Evolutionary conservation across 208 protist genomes (phyloP).

Genomic region (Naegleria fowleri): DNA sequence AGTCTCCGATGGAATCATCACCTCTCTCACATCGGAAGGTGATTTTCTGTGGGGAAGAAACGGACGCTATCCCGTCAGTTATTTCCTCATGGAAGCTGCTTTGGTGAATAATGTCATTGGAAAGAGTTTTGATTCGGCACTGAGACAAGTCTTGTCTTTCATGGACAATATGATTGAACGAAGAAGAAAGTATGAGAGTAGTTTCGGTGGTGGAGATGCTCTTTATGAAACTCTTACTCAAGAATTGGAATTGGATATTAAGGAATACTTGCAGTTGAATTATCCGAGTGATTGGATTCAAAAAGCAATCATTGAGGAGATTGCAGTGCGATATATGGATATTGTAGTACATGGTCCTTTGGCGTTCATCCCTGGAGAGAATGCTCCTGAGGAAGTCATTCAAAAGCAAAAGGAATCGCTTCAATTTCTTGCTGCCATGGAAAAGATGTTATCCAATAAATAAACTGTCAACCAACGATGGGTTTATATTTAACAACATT

Average conservation of each 20-base stretch:
- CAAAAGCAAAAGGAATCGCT: neutral
- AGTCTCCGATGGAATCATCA: neutral
- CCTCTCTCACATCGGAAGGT: neutral
- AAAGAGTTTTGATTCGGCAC: neutral
- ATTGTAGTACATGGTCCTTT: neutral
- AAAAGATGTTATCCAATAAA: neutral
- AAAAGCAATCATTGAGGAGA: neutral
- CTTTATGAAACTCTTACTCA: neutral
- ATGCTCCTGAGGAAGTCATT: neutral
- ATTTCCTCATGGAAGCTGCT: neutral
- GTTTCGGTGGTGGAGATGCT: too few relatives aligned
- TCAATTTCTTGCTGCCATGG: neutral
- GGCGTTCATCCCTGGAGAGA: neutral
- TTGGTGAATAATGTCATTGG: neutral
- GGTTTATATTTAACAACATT: too few relatives aligned
- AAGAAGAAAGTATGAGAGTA: too few relatives aligned
- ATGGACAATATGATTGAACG: too few relatives aligned
- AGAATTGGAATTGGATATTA: neutral
- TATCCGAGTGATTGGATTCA: neutral
- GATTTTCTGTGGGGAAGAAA: neutral
- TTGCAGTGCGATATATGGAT: neutral
- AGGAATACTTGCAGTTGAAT: neutral
- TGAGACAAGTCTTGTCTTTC: neutral
- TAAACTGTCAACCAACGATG: too few relatives aligned
- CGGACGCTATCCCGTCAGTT: neutral